A percentile compares a stretch with the other conserved stretches of the same genome.
phyloP scores from a whole-genome alignment of 176 grass and related monocot genomes.

The Phoenix dactylifera region DNA sequence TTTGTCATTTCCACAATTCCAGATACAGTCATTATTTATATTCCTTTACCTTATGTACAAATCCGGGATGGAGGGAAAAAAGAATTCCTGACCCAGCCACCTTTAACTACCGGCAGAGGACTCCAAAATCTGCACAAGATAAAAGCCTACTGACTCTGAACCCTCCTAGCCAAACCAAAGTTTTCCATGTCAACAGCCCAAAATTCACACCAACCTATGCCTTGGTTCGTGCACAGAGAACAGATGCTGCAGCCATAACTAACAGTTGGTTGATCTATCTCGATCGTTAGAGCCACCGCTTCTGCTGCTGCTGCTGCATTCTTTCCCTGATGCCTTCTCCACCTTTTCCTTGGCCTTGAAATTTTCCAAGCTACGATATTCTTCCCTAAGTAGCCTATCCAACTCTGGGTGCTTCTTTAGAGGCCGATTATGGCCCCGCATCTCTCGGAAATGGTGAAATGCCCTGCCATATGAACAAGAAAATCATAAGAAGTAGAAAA shows the following conservation, averaged over 20 bases:
- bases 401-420: constrained; percentile 31
- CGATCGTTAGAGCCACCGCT: constrained; percentile 1
- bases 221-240: too few species aligned
- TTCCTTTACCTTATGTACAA: constrained; percentile 19
- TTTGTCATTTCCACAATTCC: constrained; percentile 11
- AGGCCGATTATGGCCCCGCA: constrained; percentile 21
- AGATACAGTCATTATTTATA: constrained; percentile 9
- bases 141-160: not conserved
- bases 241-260: too few species aligned
- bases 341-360: constrained; percentile 18
- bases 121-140: constrained; percentile 17
- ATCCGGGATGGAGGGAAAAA: constrained; percentile 18
- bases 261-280: not conserved
- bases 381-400: constrained; percentile 18
- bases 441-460: constrained; percentile 79
- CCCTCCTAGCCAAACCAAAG: not conserved
- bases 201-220: too few species aligned
- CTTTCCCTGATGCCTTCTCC: not conserved
- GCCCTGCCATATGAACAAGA: constrained; percentile 45
- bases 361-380: constrained; percentile 17
- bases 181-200: not conserved
- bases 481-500: too few species aligned
- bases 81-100: constrained; percentile 19
- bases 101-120: constrained; percentile 10
- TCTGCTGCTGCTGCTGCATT: constrained; percentile 7